These are phyloP conservation scores for Shiraia sp. DNA, from an alignment of 2,329 filamentous ascomycete species.

Conservation along the genomic window DNA sequence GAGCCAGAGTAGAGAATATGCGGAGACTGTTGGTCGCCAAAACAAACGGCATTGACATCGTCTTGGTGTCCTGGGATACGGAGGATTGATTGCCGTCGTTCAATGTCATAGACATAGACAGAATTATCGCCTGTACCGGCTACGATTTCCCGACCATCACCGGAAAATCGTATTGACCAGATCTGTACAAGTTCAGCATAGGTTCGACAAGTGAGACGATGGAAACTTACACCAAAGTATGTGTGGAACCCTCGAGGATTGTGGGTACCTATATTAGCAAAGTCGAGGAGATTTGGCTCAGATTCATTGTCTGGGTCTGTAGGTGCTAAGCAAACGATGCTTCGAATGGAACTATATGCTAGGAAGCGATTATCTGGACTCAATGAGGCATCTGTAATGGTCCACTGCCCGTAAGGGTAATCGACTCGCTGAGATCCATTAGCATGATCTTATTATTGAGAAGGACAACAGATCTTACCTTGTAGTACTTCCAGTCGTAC, in stretches of 20 bases:
- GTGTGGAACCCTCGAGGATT: conserved; percentile 44
- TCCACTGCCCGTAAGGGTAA: conserved; percentile 91
- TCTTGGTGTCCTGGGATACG: conserved; percentile 77
- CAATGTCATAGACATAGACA: conserved; percentile 91
- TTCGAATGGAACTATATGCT: conserved; percentile 87
- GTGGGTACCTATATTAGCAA: conserved; percentile 57
- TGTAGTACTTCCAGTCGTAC: conserved; percentile 95
- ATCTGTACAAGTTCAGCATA: conserved; percentile 54
- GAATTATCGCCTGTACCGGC: conserved; percentile 80
- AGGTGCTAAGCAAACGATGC: conserved; percentile 79
- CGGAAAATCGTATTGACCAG: conserved; percentile 90
- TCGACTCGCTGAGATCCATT: conserved; percentile 68
- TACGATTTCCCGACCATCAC: conserved; percentile 86
- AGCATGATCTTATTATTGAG: conserved; percentile 2
- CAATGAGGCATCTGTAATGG: conserved; percentile 88
- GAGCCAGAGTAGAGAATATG: conserved; percentile 96
- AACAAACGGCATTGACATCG: conserved; percentile 96
- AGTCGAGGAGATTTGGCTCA: conserved; percentile 78
- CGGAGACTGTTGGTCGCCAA: conserved; percentile 83
- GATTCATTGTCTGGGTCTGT: conserved; percentile 83
- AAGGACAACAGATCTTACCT: conserved; percentile 56
- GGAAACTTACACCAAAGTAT: conserved; percentile 34
- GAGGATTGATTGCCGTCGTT: conserved; percentile 74
- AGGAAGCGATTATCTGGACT: conserved; percentile 91
- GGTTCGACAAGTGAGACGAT: neutral